Base-by-base conservation (phyloP, 2,329 filamentous ascomycete species). In the Tympanopsis confertula region DNA sequence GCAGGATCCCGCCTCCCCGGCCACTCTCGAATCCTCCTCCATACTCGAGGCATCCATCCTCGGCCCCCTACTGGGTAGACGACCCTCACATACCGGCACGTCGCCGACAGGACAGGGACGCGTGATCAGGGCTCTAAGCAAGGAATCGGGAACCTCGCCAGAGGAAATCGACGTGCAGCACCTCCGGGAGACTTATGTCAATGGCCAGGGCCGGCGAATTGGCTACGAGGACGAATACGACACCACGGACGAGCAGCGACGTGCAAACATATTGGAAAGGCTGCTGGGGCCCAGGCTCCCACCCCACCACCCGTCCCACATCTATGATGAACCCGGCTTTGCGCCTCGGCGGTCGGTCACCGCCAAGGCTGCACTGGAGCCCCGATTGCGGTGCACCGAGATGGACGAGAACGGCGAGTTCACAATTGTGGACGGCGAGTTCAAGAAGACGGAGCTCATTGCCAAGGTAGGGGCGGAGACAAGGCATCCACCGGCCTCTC, bases 401-500 rank as follows among this genome's bases (percentile, higher is more conserved):
- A 85, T 96, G 42, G 87, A 96, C 50, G 86, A 88, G 56, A 77
- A 85, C 51, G 91, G 91, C 29, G 83, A 93, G 49, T 87, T 95
- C 19, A 93, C 89, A 15, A 67, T 96, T 41, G 83, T 94, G 15
- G 93, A 93, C 54, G 86, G 87, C 41, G 91, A 96, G 58, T 96
- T 95, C 61, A 93, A 91, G 63, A 98, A 98, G 69, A 91, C 79
- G 51, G 91, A 98, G 63, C 68, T 98, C 35, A 96, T 95, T 57
- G 87, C 88, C 38, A 95, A 91, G 71, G 85, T 88, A 59, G 38
- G 58, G 19, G 22, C 20, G 32, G 12, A 24, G 17, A 30, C 33
- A 19, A 15, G 3, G 19, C 22, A 10, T 7, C 4, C 20, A 17
- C 14, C 24, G 4, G 5, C 13, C 22, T 3, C 35, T 17, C 17